Conservation (phyloP, 495 filamentous ascomycete species). For the Penicillium subrubescens region DNA sequence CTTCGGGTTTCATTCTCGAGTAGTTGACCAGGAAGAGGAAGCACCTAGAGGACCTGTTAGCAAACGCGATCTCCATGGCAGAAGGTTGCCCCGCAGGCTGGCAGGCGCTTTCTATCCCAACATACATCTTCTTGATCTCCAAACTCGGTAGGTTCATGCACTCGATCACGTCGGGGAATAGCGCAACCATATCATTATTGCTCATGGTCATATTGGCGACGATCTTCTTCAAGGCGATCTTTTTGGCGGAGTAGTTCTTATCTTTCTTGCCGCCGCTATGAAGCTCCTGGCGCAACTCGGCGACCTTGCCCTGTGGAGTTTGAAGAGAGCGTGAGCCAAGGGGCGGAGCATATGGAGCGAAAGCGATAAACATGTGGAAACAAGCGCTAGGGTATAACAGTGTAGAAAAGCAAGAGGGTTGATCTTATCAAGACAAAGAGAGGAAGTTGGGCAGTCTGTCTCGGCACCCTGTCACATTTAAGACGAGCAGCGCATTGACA, state of each 20-base stretch:
- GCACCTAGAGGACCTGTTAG: slow-evolving; percentile 64
- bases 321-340: slow-evolving; percentile 44
- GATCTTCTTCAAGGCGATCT: slow-evolving; percentile 99
- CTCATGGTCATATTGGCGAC: slow-evolving; percentile 99
- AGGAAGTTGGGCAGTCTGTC: slow-evolving; percentile 8
- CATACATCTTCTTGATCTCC: slow-evolving; percentile 99
- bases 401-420: slow-evolving; percentile 5
- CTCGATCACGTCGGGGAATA: slow-evolving; percentile 92
- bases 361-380: slow-evolving; percentile 35
- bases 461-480: slow-evolving; percentile 1
- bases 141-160: slow-evolving; percentile 93
- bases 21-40: slow-evolving; percentile 98
- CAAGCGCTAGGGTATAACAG: slow-evolving; percentile 11
- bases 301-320: slow-evolving; percentile 88
- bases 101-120: not conserved
- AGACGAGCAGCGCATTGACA: slow-evolving; percentile 12
- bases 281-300: slow-evolving; percentile 93
- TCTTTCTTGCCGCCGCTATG: slow-evolving; percentile 95
- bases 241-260: slow-evolving; percentile 95
- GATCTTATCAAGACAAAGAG: slow-evolving; percentile 3
- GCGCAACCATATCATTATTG: slow-evolving; percentile 98
- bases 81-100: not conserved
- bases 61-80: not conserved
- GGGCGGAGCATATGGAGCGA: slow-evolving; percentile 33
- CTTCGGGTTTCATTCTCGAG: slow-evolving; percentile 88